Percentiles rank a stretch among this genome's conserved stretches.
Conservation (phyloP, 148 eudicot species). For the Amaranthus cruentus region DNA sequence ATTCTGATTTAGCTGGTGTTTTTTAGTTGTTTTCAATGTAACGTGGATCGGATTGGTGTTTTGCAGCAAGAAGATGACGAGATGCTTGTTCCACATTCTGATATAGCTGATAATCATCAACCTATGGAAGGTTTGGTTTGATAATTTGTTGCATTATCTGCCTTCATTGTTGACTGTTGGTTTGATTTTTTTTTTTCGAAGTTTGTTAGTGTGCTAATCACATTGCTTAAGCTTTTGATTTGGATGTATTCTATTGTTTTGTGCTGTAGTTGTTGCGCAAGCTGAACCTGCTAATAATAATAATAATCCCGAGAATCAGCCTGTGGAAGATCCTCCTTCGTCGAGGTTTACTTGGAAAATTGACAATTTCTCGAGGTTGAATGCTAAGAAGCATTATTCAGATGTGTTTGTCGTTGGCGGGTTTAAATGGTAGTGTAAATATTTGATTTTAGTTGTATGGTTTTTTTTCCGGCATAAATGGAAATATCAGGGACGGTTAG, state of each 20-base stretch:
- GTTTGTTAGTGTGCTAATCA: background rate
- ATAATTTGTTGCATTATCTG: background rate
- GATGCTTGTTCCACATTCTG: constrained; percentile 86
- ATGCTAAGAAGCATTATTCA: constrained; percentile 72
- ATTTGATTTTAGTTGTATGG: background rate
- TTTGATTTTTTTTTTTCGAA: too few species aligned
- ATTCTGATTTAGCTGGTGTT: too few species aligned
- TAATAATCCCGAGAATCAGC: constrained; percentile 41
- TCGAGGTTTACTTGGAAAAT: constrained; percentile 83
- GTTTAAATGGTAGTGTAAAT: constrained; percentile 61
- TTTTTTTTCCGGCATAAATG: background rate
- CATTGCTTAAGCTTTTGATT: constrained; percentile 26
- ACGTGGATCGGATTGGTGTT: constrained; percentile 25
- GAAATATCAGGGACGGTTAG: constrained; percentile 10
- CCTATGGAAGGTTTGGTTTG: constrained; percentile 77
- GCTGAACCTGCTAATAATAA: constrained; percentile 29
- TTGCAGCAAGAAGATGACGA: constrained; percentile 75
- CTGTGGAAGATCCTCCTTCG: constrained; percentile 65
- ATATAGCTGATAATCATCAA: constrained; percentile 54
- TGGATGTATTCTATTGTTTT: constrained; percentile 1
- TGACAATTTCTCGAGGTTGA: constrained; percentile 66
- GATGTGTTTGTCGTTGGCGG: constrained; percentile 77
- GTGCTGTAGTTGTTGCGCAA: constrained; percentile 40
- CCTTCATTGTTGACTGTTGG: background rate
- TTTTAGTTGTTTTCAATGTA: background rate